Evolutionary conservation across 495 filamentous ascomycete genomes (phyloP).

Genomic region (Apodospora peruviana): DNA sequence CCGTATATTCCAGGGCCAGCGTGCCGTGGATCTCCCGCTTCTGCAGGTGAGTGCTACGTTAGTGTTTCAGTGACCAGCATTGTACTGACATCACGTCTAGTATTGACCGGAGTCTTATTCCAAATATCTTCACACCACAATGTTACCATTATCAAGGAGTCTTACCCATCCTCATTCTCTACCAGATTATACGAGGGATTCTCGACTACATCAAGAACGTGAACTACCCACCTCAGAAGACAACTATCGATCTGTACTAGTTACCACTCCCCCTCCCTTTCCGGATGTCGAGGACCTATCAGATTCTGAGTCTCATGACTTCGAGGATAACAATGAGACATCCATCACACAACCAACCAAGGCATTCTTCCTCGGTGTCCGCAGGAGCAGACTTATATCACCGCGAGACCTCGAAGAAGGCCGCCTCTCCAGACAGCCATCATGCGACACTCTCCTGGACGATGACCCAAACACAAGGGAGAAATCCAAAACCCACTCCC

Average conservation of each 20-base stretch:
- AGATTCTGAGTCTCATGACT: constrained; percentile 11
- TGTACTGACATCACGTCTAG: too few relatives aligned
- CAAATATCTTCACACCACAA: background rate
- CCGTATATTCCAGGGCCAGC: background rate
- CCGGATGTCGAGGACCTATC: constrained; percentile 10
- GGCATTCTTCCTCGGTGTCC: constrained; percentile 14
- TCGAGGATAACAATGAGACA: constrained; percentile 7
- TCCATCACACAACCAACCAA: constrained; percentile 12
- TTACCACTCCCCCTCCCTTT: background rate
- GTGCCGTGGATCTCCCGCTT: background rate
- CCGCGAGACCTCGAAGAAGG: constrained; percentile 11
- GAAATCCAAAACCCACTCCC: background rate
- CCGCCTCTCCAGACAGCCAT: background rate
- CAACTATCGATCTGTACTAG: background rate
- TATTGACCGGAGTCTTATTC: background rate
- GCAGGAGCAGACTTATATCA: constrained; percentile 3
- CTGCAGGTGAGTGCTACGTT: background rate
- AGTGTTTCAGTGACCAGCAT: background rate
- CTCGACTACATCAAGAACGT: too few relatives aligned
- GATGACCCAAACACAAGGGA: background rate
- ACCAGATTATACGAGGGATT: too few relatives aligned
- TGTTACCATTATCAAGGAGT: background rate
- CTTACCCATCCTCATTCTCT: background rate
- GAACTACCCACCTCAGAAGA: too few relatives aligned
- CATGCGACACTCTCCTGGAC: constrained; percentile 1